Evolutionary conservation across 2,329 filamentous ascomycete genomes (phyloP).

Genomic region (Diaporthe australafricana): DNA sequence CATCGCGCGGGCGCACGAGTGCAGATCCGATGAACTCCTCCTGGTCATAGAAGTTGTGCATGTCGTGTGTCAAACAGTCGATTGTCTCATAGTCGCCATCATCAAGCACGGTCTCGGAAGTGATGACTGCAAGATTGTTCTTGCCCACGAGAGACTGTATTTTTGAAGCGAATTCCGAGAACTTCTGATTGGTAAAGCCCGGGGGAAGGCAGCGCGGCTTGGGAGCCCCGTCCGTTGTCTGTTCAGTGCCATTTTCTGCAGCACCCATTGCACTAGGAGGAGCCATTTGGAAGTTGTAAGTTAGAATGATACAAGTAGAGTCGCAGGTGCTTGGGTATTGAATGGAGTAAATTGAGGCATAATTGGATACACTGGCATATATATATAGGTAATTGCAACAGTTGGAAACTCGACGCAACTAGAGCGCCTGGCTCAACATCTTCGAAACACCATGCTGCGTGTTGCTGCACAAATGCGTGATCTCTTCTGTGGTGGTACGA

Average conservation of each 20-base stretch:
- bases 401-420: not conserved
- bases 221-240: not conserved
- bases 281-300: not conserved
- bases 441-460: not conserved
- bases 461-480: not conserved
- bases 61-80: slow-evolving; percentile 47
- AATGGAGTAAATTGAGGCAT: fast-evolving
- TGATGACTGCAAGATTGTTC: not conserved
- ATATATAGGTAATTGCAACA: not conserved
- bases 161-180: not conserved
- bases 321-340: not conserved
- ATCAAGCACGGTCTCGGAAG: slow-evolving; percentile 30
- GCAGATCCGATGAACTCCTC: slow-evolving; percentile 56
- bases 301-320: not conserved
- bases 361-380: not conserved
- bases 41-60: slow-evolving; percentile 52
- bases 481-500: not conserved
- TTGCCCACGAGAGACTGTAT: slow-evolving; percentile 7
- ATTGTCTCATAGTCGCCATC: slow-evolving; percentile 43
- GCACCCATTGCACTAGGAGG: slow-evolving; percentile 19
- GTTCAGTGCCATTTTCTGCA: not conserved
- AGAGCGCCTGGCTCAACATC: not conserved
- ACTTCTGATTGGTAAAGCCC: not conserved
- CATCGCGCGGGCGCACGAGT: slow-evolving; percentile 47
- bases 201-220: slow-evolving; percentile 10